phyloP scores from a whole-genome alignment of 306 rosid genomes.

The Citrullus colocynthis region DNA sequence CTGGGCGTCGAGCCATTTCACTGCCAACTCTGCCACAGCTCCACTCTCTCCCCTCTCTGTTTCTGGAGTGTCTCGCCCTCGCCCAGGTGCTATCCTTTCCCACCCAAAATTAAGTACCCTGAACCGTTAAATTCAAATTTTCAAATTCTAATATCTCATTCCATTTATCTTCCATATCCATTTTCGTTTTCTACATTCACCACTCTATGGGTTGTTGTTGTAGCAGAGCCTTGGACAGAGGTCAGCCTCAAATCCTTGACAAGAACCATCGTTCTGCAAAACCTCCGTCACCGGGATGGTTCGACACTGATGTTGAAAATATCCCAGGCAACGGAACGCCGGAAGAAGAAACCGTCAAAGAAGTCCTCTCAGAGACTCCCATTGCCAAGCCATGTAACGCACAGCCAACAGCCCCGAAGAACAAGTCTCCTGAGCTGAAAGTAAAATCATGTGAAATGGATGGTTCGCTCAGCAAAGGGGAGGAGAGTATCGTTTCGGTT shows the following conservation, averaged over 20 bases:
- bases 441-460: slow-evolving; percentile 6
- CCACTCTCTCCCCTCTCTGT: background rate
- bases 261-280: background rate
- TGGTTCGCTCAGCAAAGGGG: background rate
- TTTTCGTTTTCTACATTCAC: slow-evolving; percentile 6
- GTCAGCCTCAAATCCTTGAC: background rate
- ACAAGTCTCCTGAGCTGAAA: slow-evolving; percentile 20
- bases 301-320: slow-evolving; percentile 14
- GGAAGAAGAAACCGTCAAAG: slow-evolving; percentile 80
- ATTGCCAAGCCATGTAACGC: slow-evolving; percentile 32
- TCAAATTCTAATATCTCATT: slow-evolving; percentile 5
- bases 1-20: slow-evolving; percentile 8
- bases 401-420: background rate
- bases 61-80: background rate
- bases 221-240: slow-evolving; percentile 27
- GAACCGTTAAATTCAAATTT: slow-evolving; percentile 8
- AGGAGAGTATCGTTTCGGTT: slow-evolving; percentile 13
- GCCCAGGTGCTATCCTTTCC: background rate
- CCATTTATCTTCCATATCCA: slow-evolving; percentile 12
- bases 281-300: slow-evolving; percentile 11
- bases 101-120: background rate
- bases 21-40: slow-evolving; percentile 6
- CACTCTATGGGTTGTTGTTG: slow-evolving; percentile 76
- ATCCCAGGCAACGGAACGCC: slow-evolving; percentile 7
- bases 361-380: slow-evolving; percentile 79